phyloP scores from a whole-genome alignment of 805 yeast species.

The Candida insectorum region DNA sequence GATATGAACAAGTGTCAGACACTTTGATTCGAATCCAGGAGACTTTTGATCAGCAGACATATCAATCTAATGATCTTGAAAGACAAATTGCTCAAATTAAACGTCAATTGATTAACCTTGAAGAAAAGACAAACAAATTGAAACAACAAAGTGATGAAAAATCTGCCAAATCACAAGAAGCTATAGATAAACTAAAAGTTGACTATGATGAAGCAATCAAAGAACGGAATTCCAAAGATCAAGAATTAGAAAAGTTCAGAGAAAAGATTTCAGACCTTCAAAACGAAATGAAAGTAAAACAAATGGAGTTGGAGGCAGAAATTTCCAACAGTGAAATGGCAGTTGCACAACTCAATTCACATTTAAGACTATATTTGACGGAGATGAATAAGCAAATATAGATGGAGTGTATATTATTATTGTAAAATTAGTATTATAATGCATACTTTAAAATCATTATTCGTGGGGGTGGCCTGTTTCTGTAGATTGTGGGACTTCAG shows the following conservation, averaged over 20 bases:
- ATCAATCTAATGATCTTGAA: conserved; percentile 36
- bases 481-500: no score
- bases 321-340: conserved; percentile 51
- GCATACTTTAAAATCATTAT: neutral
- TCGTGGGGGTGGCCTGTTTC: no score
- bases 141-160: conserved; percentile 44
- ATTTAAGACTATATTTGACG: conserved; percentile 48
- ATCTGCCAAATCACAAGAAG: conserved; percentile 37
- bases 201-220: conserved; percentile 48
- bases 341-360: conserved; percentile 52
- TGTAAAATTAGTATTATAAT: neutral
- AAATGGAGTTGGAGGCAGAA: conserved; percentile 49
- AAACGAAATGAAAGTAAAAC: conserved; percentile 34
- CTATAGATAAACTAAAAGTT: conserved; percentile 38
- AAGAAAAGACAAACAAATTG: conserved; percentile 46
- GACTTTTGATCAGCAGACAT: conserved; percentile 33
- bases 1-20: conserved; percentile 39
- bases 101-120: conserved; percentile 46
- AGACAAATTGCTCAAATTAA: conserved; percentile 46
- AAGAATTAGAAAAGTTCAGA: conserved; percentile 47
- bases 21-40: conserved; percentile 39
- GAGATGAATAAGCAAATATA: conserved; percentile 44
- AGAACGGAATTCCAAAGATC: conserved; percentile 46
- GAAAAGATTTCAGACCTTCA: conserved; percentile 44
- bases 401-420: conserved; percentile 4